Conservation (phyloP, 106 monocot species). For the Dendrobium nobile region DNA sequence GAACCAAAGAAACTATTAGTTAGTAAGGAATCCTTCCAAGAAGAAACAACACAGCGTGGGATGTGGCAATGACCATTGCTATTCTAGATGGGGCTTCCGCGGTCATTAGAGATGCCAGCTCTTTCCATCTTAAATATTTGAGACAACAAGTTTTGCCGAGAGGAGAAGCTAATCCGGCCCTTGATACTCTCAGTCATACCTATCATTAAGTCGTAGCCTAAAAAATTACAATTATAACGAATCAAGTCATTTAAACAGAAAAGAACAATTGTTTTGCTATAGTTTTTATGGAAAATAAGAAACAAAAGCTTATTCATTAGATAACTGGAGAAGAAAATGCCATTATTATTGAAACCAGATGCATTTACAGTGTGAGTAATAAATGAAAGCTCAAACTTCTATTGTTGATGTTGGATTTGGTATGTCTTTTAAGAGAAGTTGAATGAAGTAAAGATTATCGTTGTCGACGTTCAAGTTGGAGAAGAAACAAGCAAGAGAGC, state of each 20-base stretch:
- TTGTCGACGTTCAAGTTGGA: constrained; percentile 36
- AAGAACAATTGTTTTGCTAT: neutral
- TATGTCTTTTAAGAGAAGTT: neutral
- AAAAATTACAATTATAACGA: neutral
- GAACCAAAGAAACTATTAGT: constrained; percentile 34
- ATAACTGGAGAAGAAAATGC: constrained; percentile 3
- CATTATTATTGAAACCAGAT: constrained; percentile 7
- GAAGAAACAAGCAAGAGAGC: constrained; percentile 57
- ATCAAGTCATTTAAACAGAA: neutral
- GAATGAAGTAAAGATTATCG: constrained; percentile 17
- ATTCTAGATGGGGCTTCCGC: constrained; percentile 9
- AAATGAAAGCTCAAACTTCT: neutral
- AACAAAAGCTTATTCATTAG: neutral
- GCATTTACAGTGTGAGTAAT: neutral
- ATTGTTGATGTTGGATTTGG: neutral
- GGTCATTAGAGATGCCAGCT: constrained; percentile 41
- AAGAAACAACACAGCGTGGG: constrained; percentile 37
- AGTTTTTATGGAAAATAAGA: neutral
- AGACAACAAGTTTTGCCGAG: constrained; percentile 63
- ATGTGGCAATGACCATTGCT: constrained; percentile 31
- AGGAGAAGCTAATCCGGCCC: constrained; percentile 65
- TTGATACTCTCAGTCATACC: constrained; percentile 33
- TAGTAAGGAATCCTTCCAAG: constrained; percentile 64
- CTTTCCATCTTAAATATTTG: constrained; percentile 62
- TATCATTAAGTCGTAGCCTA: constrained; percentile 46